phyloP scores from a whole-genome alignment of 192 early-diverging fungal species.

The Backusella circina region DNA sequence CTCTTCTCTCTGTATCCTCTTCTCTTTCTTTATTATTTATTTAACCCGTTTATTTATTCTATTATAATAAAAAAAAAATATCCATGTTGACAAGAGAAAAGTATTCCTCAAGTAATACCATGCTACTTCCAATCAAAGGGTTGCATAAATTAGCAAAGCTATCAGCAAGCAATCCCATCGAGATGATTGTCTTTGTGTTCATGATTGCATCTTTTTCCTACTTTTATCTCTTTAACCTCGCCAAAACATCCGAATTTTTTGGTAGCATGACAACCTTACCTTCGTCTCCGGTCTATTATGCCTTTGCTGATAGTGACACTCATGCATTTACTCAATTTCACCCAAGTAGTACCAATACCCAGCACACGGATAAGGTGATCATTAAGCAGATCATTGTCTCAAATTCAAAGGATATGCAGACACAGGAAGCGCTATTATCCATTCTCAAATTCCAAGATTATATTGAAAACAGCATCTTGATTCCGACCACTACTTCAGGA shows the following conservation, averaged over 20 bases:
- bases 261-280: conserved; percentile 33
- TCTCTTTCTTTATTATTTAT: not conserved
- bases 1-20: not conserved
- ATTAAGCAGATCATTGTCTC: conserved; percentile 55
- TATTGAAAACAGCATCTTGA: conserved; percentile 36
- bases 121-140: not conserved
- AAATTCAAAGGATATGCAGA: conserved; percentile 36
- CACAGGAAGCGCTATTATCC: conserved; percentile 33
- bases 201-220: conserved; percentile 73
- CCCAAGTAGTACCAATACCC: not conserved
- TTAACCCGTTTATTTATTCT: not conserved
- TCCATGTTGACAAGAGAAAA: not conserved
- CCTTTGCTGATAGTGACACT: not conserved
- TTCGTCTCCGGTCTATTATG: conserved; percentile 38
- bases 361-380: conserved; percentile 20
- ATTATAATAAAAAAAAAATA: not conserved
- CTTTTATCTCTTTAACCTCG: conserved; percentile 68
- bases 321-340: not conserved
- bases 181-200: conserved; percentile 66
- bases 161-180: conserved; percentile 72
- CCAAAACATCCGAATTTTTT: conserved; percentile 63
- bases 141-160: conserved; percentile 24
- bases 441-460: conserved; percentile 34
- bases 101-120: not conserved
- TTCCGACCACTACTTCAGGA: conserved; percentile 14